Evolutionary conservation across 768 basidiomycete genomes (phyloP), one percentile per base, ranked within the genome.

Genomic region (Russula olivacea): DNA sequence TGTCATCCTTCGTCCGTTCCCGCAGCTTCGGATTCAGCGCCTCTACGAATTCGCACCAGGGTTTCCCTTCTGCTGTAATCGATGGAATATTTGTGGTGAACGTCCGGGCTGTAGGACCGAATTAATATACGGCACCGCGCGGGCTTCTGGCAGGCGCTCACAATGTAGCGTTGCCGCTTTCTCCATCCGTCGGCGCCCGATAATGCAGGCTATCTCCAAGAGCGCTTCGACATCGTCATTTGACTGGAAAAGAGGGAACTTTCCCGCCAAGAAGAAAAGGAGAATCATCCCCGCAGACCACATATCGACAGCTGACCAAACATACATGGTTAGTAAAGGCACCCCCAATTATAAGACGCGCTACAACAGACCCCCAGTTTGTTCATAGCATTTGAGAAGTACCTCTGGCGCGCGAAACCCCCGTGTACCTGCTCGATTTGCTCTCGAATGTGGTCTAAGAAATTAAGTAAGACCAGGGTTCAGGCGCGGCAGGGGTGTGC

Each of bases 351-450:
- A 15, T 25, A 23, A 47, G 32, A 43, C 21, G 30, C 21, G 15
- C 23, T 23, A 62, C 61, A 34, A 75, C 85, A 65, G 68, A 95
- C 96, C 92, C 65, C 92, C 93, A 10, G 86, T 87, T 75, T 99
- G 97, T 69, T 93, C 89, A 4, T 84, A 84, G 69, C 97, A 99
- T 73, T 98, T 99, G 45, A 99, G 73, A 41, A 99, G 74, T 2
- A 99, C 96, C 70, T 99, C 97, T 0, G 97, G 97, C 1, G 97
- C 94, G 61, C 97, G 84, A 73, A 99, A 99, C 0, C 97, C 97
- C 69, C 97, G 78, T 14, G 97, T 99, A 4, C 97, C 97, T 1
- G 97, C 97, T 53, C 97, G 84, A 71, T 98, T 98, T 3, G 97
- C 94, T 73, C 95, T 95, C 57, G 91, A 89, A 43, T 80, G 78